Base-by-base conservation (phyloP, 805 yeast genomes). In the Metschnikowia drakensbergensis region DNA sequence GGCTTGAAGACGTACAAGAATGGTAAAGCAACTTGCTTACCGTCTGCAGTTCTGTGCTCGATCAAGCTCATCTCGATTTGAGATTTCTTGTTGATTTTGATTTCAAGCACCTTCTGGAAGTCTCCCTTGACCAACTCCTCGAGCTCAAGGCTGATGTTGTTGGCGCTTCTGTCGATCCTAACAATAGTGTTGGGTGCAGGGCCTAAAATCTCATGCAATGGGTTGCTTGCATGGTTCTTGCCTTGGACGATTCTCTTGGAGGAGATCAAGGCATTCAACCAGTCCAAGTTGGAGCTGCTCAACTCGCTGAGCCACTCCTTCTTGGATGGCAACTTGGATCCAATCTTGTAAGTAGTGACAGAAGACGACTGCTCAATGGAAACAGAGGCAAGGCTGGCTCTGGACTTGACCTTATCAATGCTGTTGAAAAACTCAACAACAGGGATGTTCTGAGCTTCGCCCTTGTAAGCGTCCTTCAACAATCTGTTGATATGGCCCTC, bases 181-280 rank as follows among this genome's bases (percentile, higher is more conserved):
- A 80, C 82, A 52, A 80, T 71, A 46, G 83, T 75, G 55, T 80
- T 72, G 49, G 79, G 72, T 46, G 75, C 65, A 50, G 99, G 98
- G 41, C 86, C 80, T 62, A 94, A 81, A 34, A 94, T 84, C 55
- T 84, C 83, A 62, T 81, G 86, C 45, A 84, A 79, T 29, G 98
- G 88, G 70, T 91, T 94, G 36, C 81, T 64, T 54, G 82, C 84
- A 61, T 85, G 91, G 71, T 84, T 82, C 56, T 81, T 75, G 49
- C 88, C 96, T 74, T 94, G 98, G 51, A 90, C 94, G 63, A 88
- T 75, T 66, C 88, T 83, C 48, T 81, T 77, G 56, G 92, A 77
- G 25, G 91, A 75, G 55, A 94, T 75, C 68, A 94, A 82, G 30
- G 98, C 97, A 60, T 85, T 86, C 72, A 96, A 82, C 99, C 99